phyloP scores from a whole-genome alignment of 192 early-diverging fungal genomes.

The Mortierella claussenii region DNA sequence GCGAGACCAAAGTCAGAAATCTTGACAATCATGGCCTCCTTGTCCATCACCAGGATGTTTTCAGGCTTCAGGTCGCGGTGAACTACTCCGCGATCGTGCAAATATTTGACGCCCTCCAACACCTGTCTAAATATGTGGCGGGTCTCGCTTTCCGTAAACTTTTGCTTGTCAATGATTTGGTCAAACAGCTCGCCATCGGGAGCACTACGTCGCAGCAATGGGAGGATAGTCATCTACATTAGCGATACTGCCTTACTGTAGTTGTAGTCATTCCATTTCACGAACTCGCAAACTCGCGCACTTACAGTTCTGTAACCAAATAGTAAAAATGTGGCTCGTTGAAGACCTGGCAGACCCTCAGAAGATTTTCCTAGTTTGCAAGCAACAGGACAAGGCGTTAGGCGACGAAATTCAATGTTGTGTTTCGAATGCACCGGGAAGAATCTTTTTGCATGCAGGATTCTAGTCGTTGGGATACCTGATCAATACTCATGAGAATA shows the following conservation, averaged over 20 bases:
- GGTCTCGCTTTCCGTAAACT: constrained; percentile 80
- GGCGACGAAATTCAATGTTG: background rate
- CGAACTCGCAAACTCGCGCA: too few relatives aligned
- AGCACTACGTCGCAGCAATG: constrained; percentile 57
- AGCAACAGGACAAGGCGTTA: background rate
- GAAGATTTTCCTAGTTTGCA: constrained; percentile 20
- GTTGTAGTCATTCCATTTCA: too few relatives aligned
- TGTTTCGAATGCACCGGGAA: too few relatives aligned
- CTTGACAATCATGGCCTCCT: constrained; percentile 74
- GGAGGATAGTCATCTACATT: too few relatives aligned
- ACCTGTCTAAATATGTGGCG: constrained; percentile 84
- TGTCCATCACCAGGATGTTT: constrained; percentile 69
- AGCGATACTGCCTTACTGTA: too few relatives aligned
- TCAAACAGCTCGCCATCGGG: constrained; percentile 95
- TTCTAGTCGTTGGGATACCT: constrained; percentile 49
- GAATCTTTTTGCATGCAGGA: background rate
- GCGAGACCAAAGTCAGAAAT: constrained; percentile 97
- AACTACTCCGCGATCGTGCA: constrained; percentile 85
- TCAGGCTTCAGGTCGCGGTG: constrained; percentile 97
- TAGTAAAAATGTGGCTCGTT: constrained; percentile 22
- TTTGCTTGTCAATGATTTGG: constrained; percentile 80
- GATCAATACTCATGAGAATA: constrained; percentile 73
- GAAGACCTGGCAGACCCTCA: constrained; percentile 44
- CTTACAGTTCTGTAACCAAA: constrained; percentile 54
- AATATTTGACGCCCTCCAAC: constrained; percentile 82